phyloP scores from a whole-genome alignment of 352 stramenopile genomes.

The Globisporangium abappressorium region DNA sequence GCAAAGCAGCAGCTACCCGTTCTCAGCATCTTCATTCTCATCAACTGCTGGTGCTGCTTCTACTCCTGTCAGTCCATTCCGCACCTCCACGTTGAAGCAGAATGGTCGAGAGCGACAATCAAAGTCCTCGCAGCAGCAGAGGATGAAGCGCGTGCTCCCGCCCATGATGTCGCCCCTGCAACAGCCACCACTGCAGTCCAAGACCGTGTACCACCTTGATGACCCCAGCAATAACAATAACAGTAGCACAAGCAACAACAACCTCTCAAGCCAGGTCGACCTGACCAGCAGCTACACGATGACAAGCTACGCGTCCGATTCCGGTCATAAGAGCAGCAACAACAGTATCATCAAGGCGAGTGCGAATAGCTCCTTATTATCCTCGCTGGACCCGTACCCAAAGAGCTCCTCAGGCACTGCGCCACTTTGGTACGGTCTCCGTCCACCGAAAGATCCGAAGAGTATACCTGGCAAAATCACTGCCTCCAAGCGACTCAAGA shows the following conservation, averaged over 20 bases:
- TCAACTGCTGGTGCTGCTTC: background rate
- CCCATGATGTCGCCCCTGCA: slow-evolving; percentile 14
- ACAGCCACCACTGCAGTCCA: background rate
- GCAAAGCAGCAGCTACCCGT: background rate
- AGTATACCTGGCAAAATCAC: background rate
- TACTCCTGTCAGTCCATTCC: background rate
- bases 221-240: background rate
- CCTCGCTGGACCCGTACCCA: background rate
- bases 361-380: background rate
- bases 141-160: slow-evolving; percentile 11
- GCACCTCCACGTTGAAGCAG: background rate
- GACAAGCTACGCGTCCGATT: slow-evolving; percentile 4
- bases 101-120: background rate
- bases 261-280: background rate
- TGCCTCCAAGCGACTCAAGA: background rate
- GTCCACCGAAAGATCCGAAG: background rate
- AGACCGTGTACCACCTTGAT: slow-evolving; percentile 2
- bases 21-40: background rate
- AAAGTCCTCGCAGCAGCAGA: background rate
- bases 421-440: slow-evolving; percentile 12
- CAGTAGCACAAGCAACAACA: background rate
- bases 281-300: slow-evolving; percentile 14
- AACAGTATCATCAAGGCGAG: background rate
- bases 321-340: background rate
- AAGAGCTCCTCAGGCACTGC: slow-evolving; percentile 1